phyloP scores from a whole-genome alignment of 140 eudicot species.

The Anethum foeniculum region DNA sequence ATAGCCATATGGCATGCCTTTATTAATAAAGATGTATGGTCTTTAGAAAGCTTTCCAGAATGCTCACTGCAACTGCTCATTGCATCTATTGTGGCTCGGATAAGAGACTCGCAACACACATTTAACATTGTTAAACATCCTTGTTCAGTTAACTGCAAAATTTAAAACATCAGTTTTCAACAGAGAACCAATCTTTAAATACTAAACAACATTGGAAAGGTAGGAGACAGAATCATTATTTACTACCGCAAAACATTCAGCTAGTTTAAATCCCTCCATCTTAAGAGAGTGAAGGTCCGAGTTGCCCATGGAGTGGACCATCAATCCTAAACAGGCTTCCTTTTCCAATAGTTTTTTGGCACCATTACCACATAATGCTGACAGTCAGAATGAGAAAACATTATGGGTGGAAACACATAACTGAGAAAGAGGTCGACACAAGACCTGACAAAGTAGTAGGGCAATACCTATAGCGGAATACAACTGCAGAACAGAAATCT shows the following conservation, averaged over 20 bases:
- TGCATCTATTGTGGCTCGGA: slow-evolving; percentile 41
- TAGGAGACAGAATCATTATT: slow-evolving; percentile 17
- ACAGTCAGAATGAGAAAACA: slow-evolving; percentile 24
- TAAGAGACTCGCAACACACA: slow-evolving; percentile 45
- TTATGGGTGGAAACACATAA: slow-evolving; percentile 5
- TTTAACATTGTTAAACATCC: slow-evolving; percentile 49
- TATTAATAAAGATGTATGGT: slow-evolving; percentile 36
- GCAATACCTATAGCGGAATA: slow-evolving; percentile 74
- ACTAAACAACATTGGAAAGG: slow-evolving; percentile 8
- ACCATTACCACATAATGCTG: slow-evolving; percentile 84
- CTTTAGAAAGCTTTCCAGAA: slow-evolving; percentile 44
- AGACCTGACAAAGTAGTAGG: neutral
- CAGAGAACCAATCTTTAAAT: slow-evolving; percentile 1
- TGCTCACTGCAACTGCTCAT: slow-evolving; percentile 30
- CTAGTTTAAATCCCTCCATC: slow-evolving; percentile 57
- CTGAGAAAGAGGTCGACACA: neutral
- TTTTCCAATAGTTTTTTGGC: slow-evolving; percentile 57
- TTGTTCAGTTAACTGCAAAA: slow-evolving; percentile 46
- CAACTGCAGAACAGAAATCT: slow-evolving; percentile 55
- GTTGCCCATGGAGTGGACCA: slow-evolving; percentile 53
- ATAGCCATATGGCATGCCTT: slow-evolving; percentile 75
- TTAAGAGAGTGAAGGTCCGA: slow-evolving; percentile 34
- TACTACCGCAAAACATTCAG: slow-evolving; percentile 48
- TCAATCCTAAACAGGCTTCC: slow-evolving; percentile 29
- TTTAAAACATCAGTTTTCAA: slow-evolving; percentile 16